A percentile compares a stretch with the other conserved stretches of the same genome.
Evolutionary conservation across 1,139 yeast genomes (phyloP).

Genomic region (Pichia sp.): DNA sequence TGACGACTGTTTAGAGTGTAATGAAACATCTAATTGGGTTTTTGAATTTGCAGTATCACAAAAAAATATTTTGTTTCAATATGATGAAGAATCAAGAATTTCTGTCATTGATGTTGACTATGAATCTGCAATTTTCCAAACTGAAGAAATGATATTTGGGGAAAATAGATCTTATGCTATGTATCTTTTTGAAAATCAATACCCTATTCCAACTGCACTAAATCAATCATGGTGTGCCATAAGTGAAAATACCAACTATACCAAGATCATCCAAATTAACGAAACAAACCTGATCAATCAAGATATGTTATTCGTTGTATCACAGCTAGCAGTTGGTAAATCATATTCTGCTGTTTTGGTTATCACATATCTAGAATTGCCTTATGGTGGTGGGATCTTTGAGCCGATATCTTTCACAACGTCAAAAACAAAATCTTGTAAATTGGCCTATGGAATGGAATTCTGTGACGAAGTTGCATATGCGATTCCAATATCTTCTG

Average conservation of each 20-base stretch:
- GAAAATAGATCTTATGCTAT: conserved; percentile 33
- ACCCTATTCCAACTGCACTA: conserved; percentile 37
- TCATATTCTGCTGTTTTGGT: conserved; percentile 62
- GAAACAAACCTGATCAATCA: conserved; percentile 7
- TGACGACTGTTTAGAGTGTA: conserved; percentile 31
- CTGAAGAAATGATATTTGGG: conserved; percentile 11
- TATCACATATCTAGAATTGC: conserved; percentile 36
- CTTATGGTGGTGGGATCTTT: conserved; percentile 63
- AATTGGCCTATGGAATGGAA: conserved; percentile 62
- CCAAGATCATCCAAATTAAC: conserved; percentile 31
- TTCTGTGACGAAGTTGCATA: conserved; percentile 83
- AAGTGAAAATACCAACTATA: conserved; percentile 25
- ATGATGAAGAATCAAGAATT: conserved; percentile 58
- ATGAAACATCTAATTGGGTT: conserved; percentile 39
- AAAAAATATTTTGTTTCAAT: conserved; percentile 57
- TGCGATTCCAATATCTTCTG: conserved; percentile 63
- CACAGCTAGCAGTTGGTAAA: conserved; percentile 56
- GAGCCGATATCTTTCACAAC: conserved; percentile 57
- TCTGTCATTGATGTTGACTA: conserved; percentile 68
- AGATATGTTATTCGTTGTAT: conserved; percentile 29
- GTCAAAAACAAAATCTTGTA: conserved; percentile 52
- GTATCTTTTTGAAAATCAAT: conserved; percentile 41
- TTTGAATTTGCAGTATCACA: conserved; percentile 70
- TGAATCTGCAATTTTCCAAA: conserved; percentile 54
- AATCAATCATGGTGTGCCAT: conserved; percentile 73